Evolutionary conservation across 1,284 basidiomycete genomes (phyloP).

Genomic region (Rhodotorula mucilaginosa): DNA sequence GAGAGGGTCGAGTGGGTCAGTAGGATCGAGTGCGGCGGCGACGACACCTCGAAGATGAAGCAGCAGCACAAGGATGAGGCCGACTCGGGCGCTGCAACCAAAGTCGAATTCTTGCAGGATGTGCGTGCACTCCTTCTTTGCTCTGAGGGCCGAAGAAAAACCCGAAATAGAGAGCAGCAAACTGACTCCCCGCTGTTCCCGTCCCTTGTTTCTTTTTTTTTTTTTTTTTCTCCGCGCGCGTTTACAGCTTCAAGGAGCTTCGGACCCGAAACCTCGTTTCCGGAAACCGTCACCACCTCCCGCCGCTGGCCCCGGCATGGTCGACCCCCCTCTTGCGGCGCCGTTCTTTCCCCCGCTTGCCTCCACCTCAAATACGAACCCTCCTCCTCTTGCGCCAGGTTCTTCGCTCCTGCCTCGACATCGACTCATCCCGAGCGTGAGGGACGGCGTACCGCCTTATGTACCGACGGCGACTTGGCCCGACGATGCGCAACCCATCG

Average conservation of each 20-base stretch:
- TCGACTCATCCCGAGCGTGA: not conserved
- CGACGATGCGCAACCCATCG: not conserved
- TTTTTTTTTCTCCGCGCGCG: not conserved
- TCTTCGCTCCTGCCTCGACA: not conserved
- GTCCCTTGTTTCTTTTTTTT: no score
- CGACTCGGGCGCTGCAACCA: not conserved
- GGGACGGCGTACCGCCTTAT: not conserved
- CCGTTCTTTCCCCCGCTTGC: no score
- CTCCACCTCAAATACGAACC: no score
- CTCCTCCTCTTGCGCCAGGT: no score
- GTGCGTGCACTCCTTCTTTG: not conserved
- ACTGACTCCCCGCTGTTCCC: no score
- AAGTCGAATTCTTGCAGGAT: not conserved
- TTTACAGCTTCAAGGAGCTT: not conserved
- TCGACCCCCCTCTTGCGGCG: no score
- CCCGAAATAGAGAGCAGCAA: no score
- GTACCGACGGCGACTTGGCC: not conserved
- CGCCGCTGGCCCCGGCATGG: not conserved
- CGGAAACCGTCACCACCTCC: not conserved
- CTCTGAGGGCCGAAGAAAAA: no score
- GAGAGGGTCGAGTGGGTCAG: slow-evolving; percentile 1
- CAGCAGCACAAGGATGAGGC: not conserved
- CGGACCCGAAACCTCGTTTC: not conserved
- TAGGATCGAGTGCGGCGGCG: not conserved
- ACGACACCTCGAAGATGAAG: not conserved